Conservation (phyloP, 495 filamentous ascomycete species). For the Podospora anserina region DNA sequence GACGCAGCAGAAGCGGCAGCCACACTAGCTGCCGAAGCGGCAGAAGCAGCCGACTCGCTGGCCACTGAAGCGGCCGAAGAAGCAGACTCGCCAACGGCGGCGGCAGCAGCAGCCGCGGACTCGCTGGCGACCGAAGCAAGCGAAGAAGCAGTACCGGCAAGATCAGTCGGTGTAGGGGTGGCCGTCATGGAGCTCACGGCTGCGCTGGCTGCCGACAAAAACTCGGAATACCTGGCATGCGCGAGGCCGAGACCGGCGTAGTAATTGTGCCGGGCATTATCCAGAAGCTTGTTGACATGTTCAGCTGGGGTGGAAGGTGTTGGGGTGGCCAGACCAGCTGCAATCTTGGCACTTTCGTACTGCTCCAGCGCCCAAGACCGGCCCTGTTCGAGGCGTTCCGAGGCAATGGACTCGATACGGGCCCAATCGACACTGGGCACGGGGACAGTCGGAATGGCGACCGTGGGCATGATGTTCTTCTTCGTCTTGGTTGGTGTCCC, state of each 20-base stretch:
- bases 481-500: constrained; percentile 44
- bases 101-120: constrained; percentile 34
- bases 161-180: constrained; percentile 47
- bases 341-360: constrained; percentile 57
- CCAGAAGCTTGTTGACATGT: constrained; percentile 52
- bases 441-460: constrained; percentile 17
- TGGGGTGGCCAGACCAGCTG: constrained; percentile 48
- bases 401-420: constrained; percentile 54
- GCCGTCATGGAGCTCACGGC: constrained; percentile 53
- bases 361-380: constrained; percentile 63
- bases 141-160: constrained; percentile 42
- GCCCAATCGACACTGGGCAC: constrained; percentile 40
- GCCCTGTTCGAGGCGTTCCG: constrained; percentile 61
- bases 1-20: constrained; percentile 30
- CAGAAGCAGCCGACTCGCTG: constrained; percentile 32
- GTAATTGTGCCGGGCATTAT: constrained; percentile 65
- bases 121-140: constrained; percentile 29
- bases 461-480: constrained; percentile 29
- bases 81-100: constrained; percentile 31
- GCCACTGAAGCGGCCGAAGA: constrained; percentile 30
- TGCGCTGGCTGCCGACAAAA: constrained; percentile 63
- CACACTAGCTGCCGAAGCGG: constrained; percentile 23
- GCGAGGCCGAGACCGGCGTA: constrained; percentile 74
- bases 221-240: constrained; percentile 72
- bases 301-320: constrained; percentile 50